These are phyloP conservation scores for Colletotrichum somersetense DNA, from an alignment of 2,329 filamentous ascomycete species.

Conservation along the genomic window DNA sequence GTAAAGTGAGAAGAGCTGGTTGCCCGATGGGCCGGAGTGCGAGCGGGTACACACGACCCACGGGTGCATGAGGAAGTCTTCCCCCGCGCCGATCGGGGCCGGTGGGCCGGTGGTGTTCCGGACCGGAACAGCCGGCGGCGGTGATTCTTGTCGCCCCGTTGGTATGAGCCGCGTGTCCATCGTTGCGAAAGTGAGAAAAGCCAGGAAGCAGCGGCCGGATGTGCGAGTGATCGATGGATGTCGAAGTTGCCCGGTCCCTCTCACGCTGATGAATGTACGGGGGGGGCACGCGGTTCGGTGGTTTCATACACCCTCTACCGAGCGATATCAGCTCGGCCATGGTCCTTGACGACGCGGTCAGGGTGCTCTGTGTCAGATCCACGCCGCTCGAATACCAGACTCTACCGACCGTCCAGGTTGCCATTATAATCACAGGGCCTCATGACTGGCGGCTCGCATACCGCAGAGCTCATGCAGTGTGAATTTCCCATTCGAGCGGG, in stretches of 20 bases:
- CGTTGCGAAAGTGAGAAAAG: neutral
- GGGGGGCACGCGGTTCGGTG: neutral
- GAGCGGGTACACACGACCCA: neutral
- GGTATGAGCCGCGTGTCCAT: neutral
- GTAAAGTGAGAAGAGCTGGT: neutral
- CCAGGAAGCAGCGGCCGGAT: too few relatives aligned
- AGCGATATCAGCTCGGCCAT: neutral
- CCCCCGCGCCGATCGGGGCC: neutral
- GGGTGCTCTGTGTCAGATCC: neutral
- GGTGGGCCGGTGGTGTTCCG: neutral
- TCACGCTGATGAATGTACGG: neutral
- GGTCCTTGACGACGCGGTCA: neutral
- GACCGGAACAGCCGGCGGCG: neutral
- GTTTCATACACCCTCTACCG: neutral
- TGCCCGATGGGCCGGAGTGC: conserved; percentile 45
- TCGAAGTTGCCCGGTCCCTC: neutral
- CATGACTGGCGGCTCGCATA: neutral
- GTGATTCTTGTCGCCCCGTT: neutral
- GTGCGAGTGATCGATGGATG: neutral
- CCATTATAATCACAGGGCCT: too few relatives aligned
- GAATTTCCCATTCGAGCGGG: neutral
- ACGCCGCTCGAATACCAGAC: neutral
- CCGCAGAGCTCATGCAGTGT: neutral
- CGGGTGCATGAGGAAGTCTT: neutral
- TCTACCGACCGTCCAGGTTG: neutral